Evolutionary conservation across 2,329 filamentous ascomycete species (phyloP), one percentile per base, ranked within the genome.

Genomic region (Didymella segeticola): DNA sequence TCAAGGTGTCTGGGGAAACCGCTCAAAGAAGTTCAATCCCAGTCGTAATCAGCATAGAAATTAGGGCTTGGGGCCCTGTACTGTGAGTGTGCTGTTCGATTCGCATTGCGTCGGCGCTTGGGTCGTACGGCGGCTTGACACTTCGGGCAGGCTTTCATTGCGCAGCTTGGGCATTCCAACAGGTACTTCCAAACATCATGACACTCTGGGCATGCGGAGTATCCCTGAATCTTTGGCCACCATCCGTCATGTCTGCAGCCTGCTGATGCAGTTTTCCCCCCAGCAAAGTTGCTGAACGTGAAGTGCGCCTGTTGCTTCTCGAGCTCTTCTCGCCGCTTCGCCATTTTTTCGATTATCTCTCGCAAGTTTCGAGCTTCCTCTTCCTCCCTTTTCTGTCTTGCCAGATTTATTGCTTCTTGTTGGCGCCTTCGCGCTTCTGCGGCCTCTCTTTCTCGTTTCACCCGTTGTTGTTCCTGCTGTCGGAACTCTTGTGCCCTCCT

Each of bases 201-300:
- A 31, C 57, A 64, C 20, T 39, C 14, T n/a, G 61, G 61, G 19
- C 61, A 64, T 38, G 47, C 23, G 25, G 49, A 34, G 11, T 51
- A 53, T 33, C 59, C 59, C 20, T 61, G 53, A 9, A 61, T 29
- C 42, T 62, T 59, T 25, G 43, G 52, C 57, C 57, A 64, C 59
- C 59, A 64, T 47, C 56, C 57, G 22, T 49, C 56, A 27, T 61
- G 60, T 25, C 7, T 1, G 29, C 60, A 64, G 30, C 20, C 23
- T 46, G 51, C 42, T 27, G 52, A 38, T 33, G 29, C 10, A 29
- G 20, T 38, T 12, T 31, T 17, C 22, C 4, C 17, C 14, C 43
- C 23, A n/a, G 36, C 12, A 2, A 10, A 37, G 17, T 19, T 17
- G 17, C 7, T 14, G 15, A 22, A 38, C 15, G 33, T n/a, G 19